Percentiles rank a stretch among this genome's conserved stretches.
Conservation (phyloP, 2,329 filamentous ascomycete species). For the Fusarium begoniae region DNA sequence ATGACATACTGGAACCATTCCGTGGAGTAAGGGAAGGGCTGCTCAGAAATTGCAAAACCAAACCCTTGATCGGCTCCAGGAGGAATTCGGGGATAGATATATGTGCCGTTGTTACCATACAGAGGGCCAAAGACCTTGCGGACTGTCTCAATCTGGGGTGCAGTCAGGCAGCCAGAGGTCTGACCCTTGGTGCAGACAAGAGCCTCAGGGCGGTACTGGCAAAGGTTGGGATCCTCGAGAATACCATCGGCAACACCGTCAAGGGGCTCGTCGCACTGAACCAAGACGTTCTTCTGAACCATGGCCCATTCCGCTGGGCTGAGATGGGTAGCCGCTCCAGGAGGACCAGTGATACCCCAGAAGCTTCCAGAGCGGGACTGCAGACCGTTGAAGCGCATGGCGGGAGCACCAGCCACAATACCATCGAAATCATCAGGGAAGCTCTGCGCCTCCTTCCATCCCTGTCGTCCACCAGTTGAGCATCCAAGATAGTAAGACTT, state of each 20-base stretch:
- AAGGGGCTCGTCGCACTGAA: conserved; percentile 58
- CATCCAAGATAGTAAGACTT: conserved; percentile 68
- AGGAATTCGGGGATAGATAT: conserved; percentile 25
- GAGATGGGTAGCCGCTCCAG: conserved; percentile 17
- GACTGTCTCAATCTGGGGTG: conserved; percentile 10
- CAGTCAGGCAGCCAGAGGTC: conserved; percentile 19
- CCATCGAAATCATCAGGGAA: conserved; percentile 68
- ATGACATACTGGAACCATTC: conserved; percentile 53
- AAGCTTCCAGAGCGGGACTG: conserved; percentile 11
- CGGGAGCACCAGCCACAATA: conserved; percentile 57
- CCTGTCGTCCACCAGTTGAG: conserved; percentile 68
- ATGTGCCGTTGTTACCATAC: conserved; percentile 44
- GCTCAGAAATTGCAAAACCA: conserved; percentile 40
- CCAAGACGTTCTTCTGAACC: conserved; percentile 55
- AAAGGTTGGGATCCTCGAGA: conserved; percentile 57
- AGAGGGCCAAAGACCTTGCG: conserved; percentile 25
- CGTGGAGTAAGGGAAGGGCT: conserved; percentile 5
- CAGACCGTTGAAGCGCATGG: conserved; percentile 51
- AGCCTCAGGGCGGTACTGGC: conserved; percentile 54
- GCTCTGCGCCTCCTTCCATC: conserved; percentile 61
- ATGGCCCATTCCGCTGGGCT: conserved; percentile 49
- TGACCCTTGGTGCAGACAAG: conserved; percentile 47
- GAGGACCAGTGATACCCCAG: conserved; percentile 16
- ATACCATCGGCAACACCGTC: conserved; percentile 62
- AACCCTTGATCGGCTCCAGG: conserved; percentile 36